Evolutionary conservation across 1,139 yeast genomes (phyloP), one percentile per base, ranked within the genome.

Genomic region (Yamadazyma epiphylla): DNA sequence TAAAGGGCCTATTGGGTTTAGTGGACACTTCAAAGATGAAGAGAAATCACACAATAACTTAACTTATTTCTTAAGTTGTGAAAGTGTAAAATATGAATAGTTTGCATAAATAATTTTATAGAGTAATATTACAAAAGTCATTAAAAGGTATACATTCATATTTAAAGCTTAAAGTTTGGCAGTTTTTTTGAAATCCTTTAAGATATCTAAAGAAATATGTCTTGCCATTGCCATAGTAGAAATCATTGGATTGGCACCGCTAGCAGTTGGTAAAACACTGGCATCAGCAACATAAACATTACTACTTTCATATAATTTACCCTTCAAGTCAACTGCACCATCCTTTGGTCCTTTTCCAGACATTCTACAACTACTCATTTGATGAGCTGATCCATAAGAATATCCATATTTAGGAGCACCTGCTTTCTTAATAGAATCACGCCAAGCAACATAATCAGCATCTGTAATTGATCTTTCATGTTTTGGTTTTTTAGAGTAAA

Each of bases 1-100:
- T 42, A 63, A 68, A 37, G 91, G 91, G 0, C 89, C 89, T 0
- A 46, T 82, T 13, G 91, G 91, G 13, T 78, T 70, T 58, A 87
- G 78, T 17, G 81, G 73, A 4, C 66, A 51, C 30, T 53, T 52
- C 11, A 50, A 46, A 1, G 55, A 46, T 9, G 47, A 46, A 13
- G 51, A 45, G 3, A 50, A 40, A 10, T 59, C 58, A 29, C 67
- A 62, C 12, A 56, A 61, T 36, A 56, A 64, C 33, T 51, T 74
- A 34, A 55, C 49, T 16, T 74, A 70, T 42, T 74, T 61, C 33
- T 45, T 75, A 30, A 58, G 68, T 36, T 51, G 67, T 42, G 54
- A 57, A 15, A 71, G 77, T 46, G 65, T 74, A 16, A 36, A 63
- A 15, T 70, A 67, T 36, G 32, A 36, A 25, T 15, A 20, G 19